These are phyloP conservation scores for Xerocomellus intermedius DNA, from an alignment of 768 basidiomycete species.

Conservation along the genomic window DNA sequence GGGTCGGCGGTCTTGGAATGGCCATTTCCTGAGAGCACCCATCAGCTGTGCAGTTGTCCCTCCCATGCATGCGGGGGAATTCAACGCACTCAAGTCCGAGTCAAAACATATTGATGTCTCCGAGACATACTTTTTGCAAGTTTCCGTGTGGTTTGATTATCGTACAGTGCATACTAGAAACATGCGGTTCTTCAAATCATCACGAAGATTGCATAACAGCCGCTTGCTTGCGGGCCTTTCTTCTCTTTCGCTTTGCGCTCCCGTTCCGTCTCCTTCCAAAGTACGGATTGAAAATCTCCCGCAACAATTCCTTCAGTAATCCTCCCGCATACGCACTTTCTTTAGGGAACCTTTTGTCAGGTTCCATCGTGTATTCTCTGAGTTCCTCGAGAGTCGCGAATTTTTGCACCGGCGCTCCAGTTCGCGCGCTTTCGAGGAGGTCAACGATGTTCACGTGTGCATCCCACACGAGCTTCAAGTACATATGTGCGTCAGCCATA, in stretches of 20 bases:
- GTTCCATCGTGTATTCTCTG: constrained; percentile 22
- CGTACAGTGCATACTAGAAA: not conserved
- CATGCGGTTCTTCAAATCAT: no score
- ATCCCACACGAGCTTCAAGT: constrained; percentile 20
- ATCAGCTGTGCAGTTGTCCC: no score
- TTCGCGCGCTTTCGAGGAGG: constrained; percentile 22
- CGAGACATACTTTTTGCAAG: no score
- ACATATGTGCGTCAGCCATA: not conserved
- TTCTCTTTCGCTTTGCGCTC: constrained; percentile 14
- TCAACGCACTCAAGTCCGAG: no score
- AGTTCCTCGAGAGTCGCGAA: constrained; percentile 29
- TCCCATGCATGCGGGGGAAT: no score
- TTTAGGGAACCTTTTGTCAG: constrained; percentile 28
- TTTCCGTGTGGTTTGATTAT: not conserved
- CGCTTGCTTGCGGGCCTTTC: constrained; percentile 11
- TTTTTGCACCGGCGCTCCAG: constrained; percentile 14
- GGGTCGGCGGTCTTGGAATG: no score
- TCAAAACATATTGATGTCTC: no score
- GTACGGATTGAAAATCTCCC: constrained; percentile 24
- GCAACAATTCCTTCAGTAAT: constrained; percentile 29
- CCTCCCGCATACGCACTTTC: constrained; percentile 29
- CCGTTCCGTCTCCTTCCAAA: constrained; percentile 20
- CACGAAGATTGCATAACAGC: not conserved
- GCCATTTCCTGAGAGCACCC: no score
- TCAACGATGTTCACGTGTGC: constrained; percentile 37